Base-by-base conservation (phyloP, 768 basidiomycete genomes). In the Boletus rufocinnamomeus region DNA sequence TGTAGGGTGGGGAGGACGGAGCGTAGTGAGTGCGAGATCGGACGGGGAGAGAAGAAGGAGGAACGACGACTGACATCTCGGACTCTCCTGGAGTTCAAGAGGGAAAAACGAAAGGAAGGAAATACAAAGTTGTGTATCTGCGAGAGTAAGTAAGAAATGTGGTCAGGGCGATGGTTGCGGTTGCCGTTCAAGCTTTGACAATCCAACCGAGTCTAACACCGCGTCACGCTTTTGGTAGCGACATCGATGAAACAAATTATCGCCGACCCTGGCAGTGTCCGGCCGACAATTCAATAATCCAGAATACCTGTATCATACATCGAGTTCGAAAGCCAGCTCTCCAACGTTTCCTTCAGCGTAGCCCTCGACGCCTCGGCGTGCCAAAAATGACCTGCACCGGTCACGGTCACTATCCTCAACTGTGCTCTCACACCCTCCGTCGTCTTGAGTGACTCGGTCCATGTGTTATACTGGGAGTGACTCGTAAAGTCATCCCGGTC, bases 401-500 rank as follows among this genome's bases (percentile, higher is more conserved):
- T 59, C 19, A 90, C 71, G 38, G 69, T 78, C 69, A 52, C 76
- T 61, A 66, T 54, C 52, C 66, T 56, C 49, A 80, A 52, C 51
- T 63, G 66, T 14, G 71, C 75, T 17, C 59, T 58, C 19, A 57
- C 41, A 7, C 68, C 67, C 46, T 66, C 66, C 10, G 56, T 60
- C 41, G 55, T 57, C 28, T 57, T 43, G 23, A 91, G 75, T 9
- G 66, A 67, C 38, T 76, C 65, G 4, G 69, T 70, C 91, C 89
- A 92, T 11, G 65, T 61, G 43, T 79, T 76, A 63, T 91, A 92
- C 32, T 72, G 80, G 16, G 72, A 72, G 1, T 68, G 70, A 2
- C 80, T 72, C 4, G 91, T 91, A 65, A 92, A 93, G 46, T 91
- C 83, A 65, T 93, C 91, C 17, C 62, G 63, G 61, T 88, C 84